These are phyloP conservation scores for Stephania cephalantha DNA, from an alignment of 164 flowering plant species.

Conservation along the genomic window DNA sequence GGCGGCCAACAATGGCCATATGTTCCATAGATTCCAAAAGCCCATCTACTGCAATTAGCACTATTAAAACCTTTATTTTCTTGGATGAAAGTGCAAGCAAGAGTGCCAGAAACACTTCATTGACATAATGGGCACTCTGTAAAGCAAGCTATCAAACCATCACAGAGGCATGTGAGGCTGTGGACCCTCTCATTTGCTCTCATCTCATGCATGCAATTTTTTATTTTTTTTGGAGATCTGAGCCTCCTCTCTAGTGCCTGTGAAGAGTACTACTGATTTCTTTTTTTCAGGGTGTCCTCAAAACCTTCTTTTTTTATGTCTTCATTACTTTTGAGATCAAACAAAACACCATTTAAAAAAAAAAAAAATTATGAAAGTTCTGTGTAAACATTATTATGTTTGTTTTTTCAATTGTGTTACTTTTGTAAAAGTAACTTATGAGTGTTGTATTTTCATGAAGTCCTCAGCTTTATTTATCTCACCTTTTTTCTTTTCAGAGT, in stretches of 20 bases:
- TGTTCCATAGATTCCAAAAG: neutral
- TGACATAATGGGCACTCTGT: neutral
- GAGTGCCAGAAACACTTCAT: neutral
- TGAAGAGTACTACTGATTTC: neutral
- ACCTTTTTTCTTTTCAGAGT: no score
- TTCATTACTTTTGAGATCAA: neutral
- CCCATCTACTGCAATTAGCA: neutral
- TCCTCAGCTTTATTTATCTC: no score
- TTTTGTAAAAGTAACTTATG: no score
- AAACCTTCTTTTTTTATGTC: neutral
- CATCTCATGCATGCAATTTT: neutral
- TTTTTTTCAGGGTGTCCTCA: neutral
- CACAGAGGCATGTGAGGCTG: neutral
- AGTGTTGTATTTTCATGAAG: no score
- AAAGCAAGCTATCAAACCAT: neutral
- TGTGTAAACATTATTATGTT: no score
- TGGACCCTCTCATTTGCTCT: neutral
- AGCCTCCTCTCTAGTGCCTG: neutral
- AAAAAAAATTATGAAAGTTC: no score
- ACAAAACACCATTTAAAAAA: neutral
- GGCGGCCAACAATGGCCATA: neutral
- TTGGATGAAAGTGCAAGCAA: neutral
- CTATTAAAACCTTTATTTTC: neutral
- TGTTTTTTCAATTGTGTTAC: no score
- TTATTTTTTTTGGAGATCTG: neutral